Percentiles rank a stretch among this genome's conserved stretches.
Evolutionary conservation across 768 basidiomycete genomes (phyloP).

Genomic region (Rhizopogon sp.): DNA sequence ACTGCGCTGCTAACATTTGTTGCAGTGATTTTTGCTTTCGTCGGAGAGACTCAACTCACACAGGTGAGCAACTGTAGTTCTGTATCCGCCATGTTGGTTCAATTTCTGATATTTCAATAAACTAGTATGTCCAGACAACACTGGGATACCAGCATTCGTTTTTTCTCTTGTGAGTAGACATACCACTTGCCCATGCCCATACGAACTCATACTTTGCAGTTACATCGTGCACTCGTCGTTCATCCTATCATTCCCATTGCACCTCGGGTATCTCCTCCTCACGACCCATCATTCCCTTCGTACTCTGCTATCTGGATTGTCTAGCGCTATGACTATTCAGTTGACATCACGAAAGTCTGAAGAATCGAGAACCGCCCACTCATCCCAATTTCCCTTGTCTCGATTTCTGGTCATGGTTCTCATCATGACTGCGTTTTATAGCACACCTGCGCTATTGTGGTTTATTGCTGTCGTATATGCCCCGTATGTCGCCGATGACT

Average conservation of each 20-base stretch:
- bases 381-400: constrained; percentile 21
- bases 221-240: constrained; percentile 87
- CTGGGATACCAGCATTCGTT: constrained; percentile 82
- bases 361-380: constrained; percentile 6
- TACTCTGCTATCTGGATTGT: constrained; percentile 49
- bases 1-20: constrained; percentile 52
- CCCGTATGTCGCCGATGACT: constrained; percentile 46
- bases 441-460: constrained; percentile 67
- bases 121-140: constrained; percentile 73
- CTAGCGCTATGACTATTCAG: constrained; percentile 37
- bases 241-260: constrained; percentile 73
- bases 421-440: constrained; percentile 40
- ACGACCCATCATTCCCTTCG: constrained; percentile 43
- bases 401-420: constrained; percentile 30
- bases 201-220: constrained; percentile 34
- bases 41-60: constrained; percentile 68
- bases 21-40: constrained; percentile 63
- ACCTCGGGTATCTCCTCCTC: constrained; percentile 60
- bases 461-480: constrained; percentile 65
- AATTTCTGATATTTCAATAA: constrained; percentile 3
- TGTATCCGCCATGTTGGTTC: background rate
- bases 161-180: constrained; percentile 69
- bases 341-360: constrained; percentile 7
- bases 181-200: background rate
- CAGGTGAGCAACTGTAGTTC: constrained; percentile 45